phyloP scores from a whole-genome alignment of 805 yeast species.

The Metschnikowia picachoensis region DNA sequence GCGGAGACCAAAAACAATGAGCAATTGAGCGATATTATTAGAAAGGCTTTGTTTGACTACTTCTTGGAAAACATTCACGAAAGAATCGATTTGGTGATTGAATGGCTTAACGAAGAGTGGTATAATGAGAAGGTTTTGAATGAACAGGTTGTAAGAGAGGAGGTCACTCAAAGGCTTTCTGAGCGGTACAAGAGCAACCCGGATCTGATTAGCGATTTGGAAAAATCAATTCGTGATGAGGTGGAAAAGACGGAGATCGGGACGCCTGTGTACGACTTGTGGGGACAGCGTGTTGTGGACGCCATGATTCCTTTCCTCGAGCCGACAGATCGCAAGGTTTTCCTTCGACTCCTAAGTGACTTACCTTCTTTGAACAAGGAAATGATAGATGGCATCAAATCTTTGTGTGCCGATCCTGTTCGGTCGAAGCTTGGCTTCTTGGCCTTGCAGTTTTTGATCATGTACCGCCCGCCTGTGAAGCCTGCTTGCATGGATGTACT shows the following conservation, averaged over 20 bases:
- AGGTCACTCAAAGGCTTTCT: conserved; percentile 14
- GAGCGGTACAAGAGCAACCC: conserved; percentile 16
- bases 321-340: conserved; percentile 70
- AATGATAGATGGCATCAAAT: conserved; percentile 61
- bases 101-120: conserved; percentile 98
- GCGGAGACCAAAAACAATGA: conserved; percentile 26
- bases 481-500: conserved; percentile 48
- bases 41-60: conserved; percentile 69
- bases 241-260: conserved; percentile 15
- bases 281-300: conserved; percentile 72
- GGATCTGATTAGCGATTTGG: conserved; percentile 11
- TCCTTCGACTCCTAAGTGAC: conserved; percentile 81
- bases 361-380: conserved; percentile 68
- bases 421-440: conserved; percentile 78
- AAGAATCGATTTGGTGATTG: conserved; percentile 71
- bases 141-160: conserved; percentile 26
- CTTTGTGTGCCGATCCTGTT: conserved; percentile 81
- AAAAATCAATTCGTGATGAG: conserved; percentile 19
- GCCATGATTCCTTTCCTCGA: conserved; percentile 82
- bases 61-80: conserved; percentile 69
- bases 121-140: conserved; percentile 50
- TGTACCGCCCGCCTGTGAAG: conserved; percentile 87
- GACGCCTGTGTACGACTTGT: conserved; percentile 56
- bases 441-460: conserved; percentile 74
- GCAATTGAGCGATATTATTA: conserved; percentile 55